Conservation (phyloP, 192 early-diverging fungal genomes). For the Cetraspora pellucida region DNA sequence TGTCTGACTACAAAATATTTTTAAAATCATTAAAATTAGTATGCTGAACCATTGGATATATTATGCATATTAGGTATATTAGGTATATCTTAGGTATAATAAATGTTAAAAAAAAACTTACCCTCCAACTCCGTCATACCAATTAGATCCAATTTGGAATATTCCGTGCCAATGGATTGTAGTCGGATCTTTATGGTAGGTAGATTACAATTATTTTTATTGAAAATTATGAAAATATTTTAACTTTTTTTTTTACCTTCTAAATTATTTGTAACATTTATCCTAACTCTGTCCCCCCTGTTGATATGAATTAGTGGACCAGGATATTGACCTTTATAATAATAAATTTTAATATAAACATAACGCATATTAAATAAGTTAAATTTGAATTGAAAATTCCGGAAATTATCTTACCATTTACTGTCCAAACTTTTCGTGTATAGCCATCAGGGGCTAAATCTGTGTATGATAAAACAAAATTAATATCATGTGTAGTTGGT, state of each 20-base stretch:
- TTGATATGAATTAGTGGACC: neutral
- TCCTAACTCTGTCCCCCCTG: neutral
- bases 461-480: neutral
- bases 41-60: too few relatives aligned
- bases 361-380: too few relatives aligned
- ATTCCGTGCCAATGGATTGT: slow-evolving; percentile 51
- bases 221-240: neutral
- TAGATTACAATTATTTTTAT: slow-evolving; percentile 18
- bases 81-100: too few relatives aligned
- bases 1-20: slow-evolving; percentile 32
- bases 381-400: too few relatives aligned
- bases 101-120: neutral
- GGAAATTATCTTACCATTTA: neutral
- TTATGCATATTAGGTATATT: too few relatives aligned
- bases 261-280: neutral
- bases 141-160: slow-evolving; percentile 40
- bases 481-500: slow-evolving; percentile 24
- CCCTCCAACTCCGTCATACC: slow-evolving; percentile 35
- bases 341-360: too few relatives aligned
- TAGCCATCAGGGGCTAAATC: neutral
- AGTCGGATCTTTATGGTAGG: slow-evolving; percentile 35
- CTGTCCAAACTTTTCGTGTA: neutral
- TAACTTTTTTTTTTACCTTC: neutral
- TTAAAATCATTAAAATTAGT: neutral
- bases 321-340: neutral